Evolutionary conservation across 108 stramenopile species (phyloP).

Genomic region (Skeletonema potamos): DNA sequence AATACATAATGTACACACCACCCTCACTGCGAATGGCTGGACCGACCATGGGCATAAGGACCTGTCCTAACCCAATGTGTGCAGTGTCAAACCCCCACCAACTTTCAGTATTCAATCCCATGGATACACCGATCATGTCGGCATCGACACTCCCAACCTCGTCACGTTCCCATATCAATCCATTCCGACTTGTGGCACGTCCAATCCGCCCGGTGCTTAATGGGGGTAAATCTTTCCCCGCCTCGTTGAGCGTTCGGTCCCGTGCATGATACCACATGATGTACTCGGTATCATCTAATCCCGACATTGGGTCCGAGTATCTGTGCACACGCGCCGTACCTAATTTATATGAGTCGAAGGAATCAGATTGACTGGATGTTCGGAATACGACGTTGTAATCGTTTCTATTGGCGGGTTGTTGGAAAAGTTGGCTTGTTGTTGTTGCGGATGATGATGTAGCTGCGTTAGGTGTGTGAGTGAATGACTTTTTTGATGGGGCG

Average conservation of each 20-base stretch:
- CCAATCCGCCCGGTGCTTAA: constrained; percentile 82
- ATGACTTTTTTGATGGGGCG: not conserved
- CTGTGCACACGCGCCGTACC: constrained; percentile 81
- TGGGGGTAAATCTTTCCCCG: constrained; percentile 56
- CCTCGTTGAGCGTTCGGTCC: constrained; percentile 30
- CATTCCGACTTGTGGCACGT: constrained; percentile 70
- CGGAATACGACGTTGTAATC: constrained; percentile 61
- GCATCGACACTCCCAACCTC: constrained; percentile 52
- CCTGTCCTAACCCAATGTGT: constrained; percentile 88
- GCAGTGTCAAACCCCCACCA: constrained; percentile 95
- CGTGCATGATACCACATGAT: constrained; percentile 91
- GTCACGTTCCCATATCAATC: constrained; percentile 71
- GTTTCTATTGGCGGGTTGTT: not conserved
- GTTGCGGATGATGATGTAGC: not conserved
- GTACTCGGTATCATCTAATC: constrained; percentile 56
- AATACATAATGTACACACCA: constrained; percentile 92
- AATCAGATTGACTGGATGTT: constrained; percentile 43
- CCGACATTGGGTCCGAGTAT: constrained; percentile 50
- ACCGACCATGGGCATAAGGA: constrained; percentile 81
- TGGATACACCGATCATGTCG: constrained; percentile 61
- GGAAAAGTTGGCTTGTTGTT: not conserved
- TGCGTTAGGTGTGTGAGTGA: not conserved
- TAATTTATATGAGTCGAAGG: constrained; percentile 74
- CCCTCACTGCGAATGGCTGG: constrained; percentile 82
- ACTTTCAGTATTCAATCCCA: constrained; percentile 86